Evolutionary conservation across 129 eudicot species (phyloP).

Genomic region (Pseudognaphalium luteoalbum): DNA sequence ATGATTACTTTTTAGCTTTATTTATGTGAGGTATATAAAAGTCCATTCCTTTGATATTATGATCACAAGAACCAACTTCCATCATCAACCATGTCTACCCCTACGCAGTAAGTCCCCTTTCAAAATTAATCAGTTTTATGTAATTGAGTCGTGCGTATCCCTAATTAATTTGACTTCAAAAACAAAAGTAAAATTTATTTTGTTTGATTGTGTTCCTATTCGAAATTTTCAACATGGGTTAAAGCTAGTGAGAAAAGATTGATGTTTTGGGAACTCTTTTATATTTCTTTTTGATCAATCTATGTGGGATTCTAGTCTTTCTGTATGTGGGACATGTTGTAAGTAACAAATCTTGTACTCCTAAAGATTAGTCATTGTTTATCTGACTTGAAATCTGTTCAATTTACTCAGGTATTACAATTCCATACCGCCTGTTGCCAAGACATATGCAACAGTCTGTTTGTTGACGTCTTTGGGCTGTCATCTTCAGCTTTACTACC

Average conservation of each 20-base stretch:
- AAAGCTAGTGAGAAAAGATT: not conserved
- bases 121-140: not conserved
- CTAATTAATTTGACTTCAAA: not conserved
- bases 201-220: not conserved
- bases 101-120: constrained; percentile 38
- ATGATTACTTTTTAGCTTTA: not conserved
- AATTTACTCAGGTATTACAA: constrained; percentile 49
- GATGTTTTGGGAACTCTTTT: not conserved
- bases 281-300: not conserved
- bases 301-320: not conserved
- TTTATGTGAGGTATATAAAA: constrained; percentile 11
- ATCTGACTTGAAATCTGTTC: not conserved
- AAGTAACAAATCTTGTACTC: not conserved
- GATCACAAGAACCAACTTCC: constrained; percentile 23
- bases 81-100: constrained; percentile 49
- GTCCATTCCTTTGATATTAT: constrained; percentile 12
- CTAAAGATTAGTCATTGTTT: not conserved
- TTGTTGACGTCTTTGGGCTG: constrained; percentile 41
- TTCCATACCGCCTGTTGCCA: constrained; percentile 59
- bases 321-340: not conserved
- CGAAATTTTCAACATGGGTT: not conserved
- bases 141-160: not conserved
- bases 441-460: constrained; percentile 54
- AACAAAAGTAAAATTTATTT: not conserved
- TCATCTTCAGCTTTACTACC: constrained; percentile 34